Conservation (phyloP, 805 yeast species). For the Cyberlindnera lachancei region DNA sequence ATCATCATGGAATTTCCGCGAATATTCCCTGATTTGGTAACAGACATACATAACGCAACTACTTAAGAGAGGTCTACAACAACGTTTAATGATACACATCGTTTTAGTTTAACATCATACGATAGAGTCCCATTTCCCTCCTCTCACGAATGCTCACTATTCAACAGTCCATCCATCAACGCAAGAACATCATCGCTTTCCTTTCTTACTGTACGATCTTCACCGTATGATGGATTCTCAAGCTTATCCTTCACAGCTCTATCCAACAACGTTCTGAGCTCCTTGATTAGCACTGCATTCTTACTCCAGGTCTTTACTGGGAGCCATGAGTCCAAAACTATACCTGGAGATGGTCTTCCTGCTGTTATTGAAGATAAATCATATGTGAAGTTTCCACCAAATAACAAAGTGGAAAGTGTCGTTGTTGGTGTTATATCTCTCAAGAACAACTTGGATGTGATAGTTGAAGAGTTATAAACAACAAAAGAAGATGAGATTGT, state of each 20-base stretch:
- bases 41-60: too few relatives aligned
- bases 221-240: slow-evolving; percentile 36
- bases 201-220: slow-evolving; percentile 6
- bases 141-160: slow-evolving; percentile 8
- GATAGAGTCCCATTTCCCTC: too few relatives aligned
- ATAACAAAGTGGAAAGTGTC: slow-evolving; percentile 62
- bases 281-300: slow-evolving; percentile 77
- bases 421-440: slow-evolving; percentile 77
- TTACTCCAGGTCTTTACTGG: slow-evolving; percentile 92
- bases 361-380: slow-evolving; percentile 38
- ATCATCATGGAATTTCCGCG: too few relatives aligned
- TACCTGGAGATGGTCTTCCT: slow-evolving; percentile 64
- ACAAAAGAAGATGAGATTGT: slow-evolving; percentile 38
- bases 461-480: slow-evolving; percentile 51
- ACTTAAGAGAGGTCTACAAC: too few relatives aligned
- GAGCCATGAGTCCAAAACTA: slow-evolving; percentile 81
- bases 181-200: slow-evolving; percentile 30
- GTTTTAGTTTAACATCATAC: too few relatives aligned
- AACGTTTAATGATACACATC: too few relatives aligned
- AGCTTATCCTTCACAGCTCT: slow-evolving; percentile 56
- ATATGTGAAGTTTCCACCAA: slow-evolving; percentile 68
- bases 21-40: too few relatives aligned
- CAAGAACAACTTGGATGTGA: slow-evolving; percentile 61
- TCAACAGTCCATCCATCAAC: slow-evolving; percentile 29
- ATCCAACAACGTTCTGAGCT: slow-evolving; percentile 60